phyloP scores from a whole-genome alignment of 225 moss, liverwort and hornwort genomes.

The Climacium dendroides region DNA sequence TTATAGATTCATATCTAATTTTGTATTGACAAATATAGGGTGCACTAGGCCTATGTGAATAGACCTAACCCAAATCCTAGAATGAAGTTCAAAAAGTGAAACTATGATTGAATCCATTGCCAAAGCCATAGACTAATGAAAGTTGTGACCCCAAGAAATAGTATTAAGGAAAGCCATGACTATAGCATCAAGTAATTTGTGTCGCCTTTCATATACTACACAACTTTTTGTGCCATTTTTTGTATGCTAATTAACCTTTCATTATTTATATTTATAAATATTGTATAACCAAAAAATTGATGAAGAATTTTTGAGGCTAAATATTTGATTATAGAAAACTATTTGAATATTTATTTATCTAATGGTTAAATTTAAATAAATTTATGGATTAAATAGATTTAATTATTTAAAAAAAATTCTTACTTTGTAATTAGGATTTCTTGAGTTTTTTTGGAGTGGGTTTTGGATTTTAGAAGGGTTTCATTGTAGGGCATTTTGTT shows the following conservation, averaged over 20 bases:
- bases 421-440: neutral
- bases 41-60: neutral
- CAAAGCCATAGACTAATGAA: neutral
- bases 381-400: neutral
- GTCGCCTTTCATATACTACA: neutral
- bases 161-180: accelerated
- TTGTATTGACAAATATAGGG: neutral
- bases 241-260: neutral
- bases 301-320: neutral
- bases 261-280: neutral
- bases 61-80: neutral
- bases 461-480: neutral
- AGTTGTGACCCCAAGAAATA: neutral
- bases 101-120: accelerated
- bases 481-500: accelerated
- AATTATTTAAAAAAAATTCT: neutral
- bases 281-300: neutral
- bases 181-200: neutral
- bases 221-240: neutral
- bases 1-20: neutral
- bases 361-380: neutral
- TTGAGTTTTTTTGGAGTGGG: neutral
- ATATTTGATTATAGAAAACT: neutral
- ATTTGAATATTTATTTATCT: neutral
- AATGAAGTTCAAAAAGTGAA: neutral